Evolutionary conservation across 2,329 filamentous ascomycete species (phyloP), one percentile per base, ranked within the genome.

Genomic region (Helicocarpus griseus): DNA sequence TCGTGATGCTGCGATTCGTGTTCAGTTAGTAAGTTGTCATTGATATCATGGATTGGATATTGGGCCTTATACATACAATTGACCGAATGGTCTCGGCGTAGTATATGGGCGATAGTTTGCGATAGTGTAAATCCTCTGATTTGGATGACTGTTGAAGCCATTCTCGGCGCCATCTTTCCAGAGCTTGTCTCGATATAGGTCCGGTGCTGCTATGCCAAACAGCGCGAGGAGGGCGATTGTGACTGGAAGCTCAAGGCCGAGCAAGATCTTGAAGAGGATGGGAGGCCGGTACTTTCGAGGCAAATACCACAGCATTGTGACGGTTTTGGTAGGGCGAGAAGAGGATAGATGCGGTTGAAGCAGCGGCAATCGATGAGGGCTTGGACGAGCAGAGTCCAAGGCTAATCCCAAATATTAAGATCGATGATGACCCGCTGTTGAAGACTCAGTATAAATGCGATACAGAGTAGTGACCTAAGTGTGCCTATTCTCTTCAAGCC

Each of bases 141-240:
- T 71, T 3, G 81, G 80, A 28, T 77, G 72, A 58, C 79, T 82
- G 63, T 83, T 84, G 69, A 80, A 83, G 28, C 81, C 81, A 61
- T 79, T 75, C 54, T 77, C 70, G 35, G 74, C 76, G 46, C 81
- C 81, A 62, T 82, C 78, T 58, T 78, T 72, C 81, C 81, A 84
- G 31, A 84, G 65, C 53, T 75, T 78, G 4, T 77, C 80, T 39
- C 78, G 75, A 61, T 83, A 84, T 48, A 77, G 69, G 62, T 84
- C 74, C 48, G 80, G 80, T 44, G 77, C 73, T 48, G 81, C 80
- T 58, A 84, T 80, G 39, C 80, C 81, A 57, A 79, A 80, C 14
- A 84, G 71, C 1, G 79, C 74, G 43, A 84, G 72, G 41, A 78
- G 70, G 36, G 75, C 75, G 57, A 84, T 71, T 1, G 77, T 79